Evolutionary conservation across 2,329 filamentous ascomycete species (phyloP).

Genomic region (Fusarium hainanense): DNA sequence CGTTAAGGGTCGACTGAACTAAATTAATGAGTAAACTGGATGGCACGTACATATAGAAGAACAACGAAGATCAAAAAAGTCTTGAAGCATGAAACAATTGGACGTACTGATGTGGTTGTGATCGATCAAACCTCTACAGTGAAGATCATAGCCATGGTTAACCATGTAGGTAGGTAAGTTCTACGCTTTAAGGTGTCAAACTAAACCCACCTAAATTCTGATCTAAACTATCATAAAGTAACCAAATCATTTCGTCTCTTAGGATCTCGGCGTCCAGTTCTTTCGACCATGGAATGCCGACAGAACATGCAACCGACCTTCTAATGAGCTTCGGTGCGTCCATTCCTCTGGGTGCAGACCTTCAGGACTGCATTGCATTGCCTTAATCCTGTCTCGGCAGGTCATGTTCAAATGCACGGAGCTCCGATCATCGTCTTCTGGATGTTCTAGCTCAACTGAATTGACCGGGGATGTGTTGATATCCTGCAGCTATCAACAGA

Average conservation of each 20-base stretch:
- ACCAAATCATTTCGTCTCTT: background rate
- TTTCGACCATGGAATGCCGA: background rate
- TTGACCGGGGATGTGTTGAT: background rate
- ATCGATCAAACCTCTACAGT: background rate
- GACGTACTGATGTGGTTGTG: background rate
- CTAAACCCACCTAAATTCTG: background rate
- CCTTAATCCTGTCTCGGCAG: background rate
- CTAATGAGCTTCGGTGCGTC: background rate
- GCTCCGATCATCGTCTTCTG: background rate
- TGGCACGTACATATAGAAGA: background rate
- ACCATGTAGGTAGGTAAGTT: background rate
- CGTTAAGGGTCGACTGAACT: conserved; percentile 29
- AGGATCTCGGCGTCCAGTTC: background rate
- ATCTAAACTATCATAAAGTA: background rate
- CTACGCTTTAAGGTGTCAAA: background rate
- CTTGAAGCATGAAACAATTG: background rate
- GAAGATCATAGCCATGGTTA: background rate
- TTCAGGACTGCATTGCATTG: background rate
- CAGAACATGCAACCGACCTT: background rate
- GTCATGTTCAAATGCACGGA: background rate
- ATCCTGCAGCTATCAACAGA: background rate
- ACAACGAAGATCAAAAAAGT: background rate
- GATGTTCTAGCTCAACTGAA: background rate
- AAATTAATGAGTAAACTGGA: background rate
- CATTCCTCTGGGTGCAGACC: background rate